phyloP scores from a whole-genome alignment of 2,329 filamentous ascomycete genomes.

The Tolypocladium tundrense region DNA sequence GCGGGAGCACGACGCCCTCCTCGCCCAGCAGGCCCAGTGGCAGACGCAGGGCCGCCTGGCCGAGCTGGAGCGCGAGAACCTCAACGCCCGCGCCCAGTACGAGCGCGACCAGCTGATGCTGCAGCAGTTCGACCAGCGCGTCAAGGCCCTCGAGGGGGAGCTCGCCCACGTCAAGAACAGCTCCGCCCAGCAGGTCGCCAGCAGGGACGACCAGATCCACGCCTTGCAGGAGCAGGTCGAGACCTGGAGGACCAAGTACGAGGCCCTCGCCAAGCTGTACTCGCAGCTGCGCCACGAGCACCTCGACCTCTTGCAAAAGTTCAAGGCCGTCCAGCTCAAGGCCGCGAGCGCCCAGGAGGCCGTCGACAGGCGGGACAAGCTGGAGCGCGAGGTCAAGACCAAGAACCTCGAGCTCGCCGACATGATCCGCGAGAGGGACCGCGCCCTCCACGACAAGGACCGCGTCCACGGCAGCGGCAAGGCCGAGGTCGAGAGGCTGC shows the following conservation, averaged over 20 bases:
- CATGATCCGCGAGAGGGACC: slow-evolving; percentile 95
- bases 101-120: slow-evolving; percentile 96
- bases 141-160: slow-evolving; percentile 87
- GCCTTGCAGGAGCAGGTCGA: slow-evolving; percentile 95
- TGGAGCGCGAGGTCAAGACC: slow-evolving; percentile 96
- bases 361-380: slow-evolving; percentile 85
- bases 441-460: slow-evolving; percentile 88
- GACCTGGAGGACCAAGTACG: slow-evolving; percentile 95
- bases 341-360: slow-evolving; percentile 95
- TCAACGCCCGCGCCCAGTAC: slow-evolving; percentile 89
- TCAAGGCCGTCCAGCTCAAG: slow-evolving; percentile 92
- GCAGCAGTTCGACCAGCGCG: slow-evolving; percentile 89
- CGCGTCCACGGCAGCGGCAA: slow-evolving; percentile 75
- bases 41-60: slow-evolving; percentile 94
- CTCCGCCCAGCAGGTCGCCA: slow-evolving; percentile 72
- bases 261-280: slow-evolving; percentile 91
- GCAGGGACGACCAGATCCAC: slow-evolving; percentile 89
- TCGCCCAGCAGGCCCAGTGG: slow-evolving; percentile 80
- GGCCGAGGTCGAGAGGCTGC: slow-evolving; percentile 90
- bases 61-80: slow-evolving; percentile 88
- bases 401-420: slow-evolving; percentile 98
- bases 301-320: slow-evolving; percentile 87
- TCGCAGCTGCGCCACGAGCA: slow-evolving; percentile 93
- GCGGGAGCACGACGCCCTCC: slow-evolving; percentile 78
- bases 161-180: slow-evolving; percentile 73